Base-by-base conservation (phyloP, 768 basidiomycete species). In the Kwoniella shandongensis region DNA sequence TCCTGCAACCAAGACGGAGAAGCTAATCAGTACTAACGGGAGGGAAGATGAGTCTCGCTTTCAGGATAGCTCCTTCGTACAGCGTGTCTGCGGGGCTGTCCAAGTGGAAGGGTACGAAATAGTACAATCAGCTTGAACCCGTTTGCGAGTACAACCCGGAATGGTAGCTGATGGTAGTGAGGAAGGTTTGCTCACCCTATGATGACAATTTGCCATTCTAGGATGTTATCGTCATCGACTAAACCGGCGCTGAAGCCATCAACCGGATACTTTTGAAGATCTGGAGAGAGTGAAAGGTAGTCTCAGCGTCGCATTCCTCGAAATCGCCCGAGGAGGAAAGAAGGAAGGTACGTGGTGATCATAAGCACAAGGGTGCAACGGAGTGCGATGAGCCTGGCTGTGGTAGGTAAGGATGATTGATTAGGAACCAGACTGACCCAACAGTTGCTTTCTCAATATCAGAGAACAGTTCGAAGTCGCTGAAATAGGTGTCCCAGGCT, bases 181-280 rank as follows among this genome's bases (percentile, higher is more conserved):
- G 32, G 22, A 56, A 20, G 18, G 32, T 29, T 25, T 57, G 58
- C 76, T 61, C 62, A 93, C 91, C 91, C 91, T 72, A 94, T 94
- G 65, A 96, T 86, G 73, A 96, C 81, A 71, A 97, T 83, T 66
- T 96, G 92, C 96, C 96, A 99, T 79, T 97, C 93, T 57, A 88
- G 90, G 12, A 97, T 79, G 79, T 97, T 93, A 77, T 85, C 83
- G 57, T 97, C 94, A 75, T 98, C 91, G 44, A 92, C 92, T 52
- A 99, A 85, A 38, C 94, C 94, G 85, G 93, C 94, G 30, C 91
- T 93, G 80, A 99, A 98, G 6, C 94, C 94, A 72, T 96, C 89
- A 4, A 97, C 91, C 2, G 94, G 94, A 46, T 81, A 84, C 78
- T 97, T 97, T 29, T 86, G 89, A 61, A 99, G 84, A 72, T 96